Base-by-base conservation (phyloP, 169 alveolate genomes). In the Plasmodium coatneyi region DNA sequence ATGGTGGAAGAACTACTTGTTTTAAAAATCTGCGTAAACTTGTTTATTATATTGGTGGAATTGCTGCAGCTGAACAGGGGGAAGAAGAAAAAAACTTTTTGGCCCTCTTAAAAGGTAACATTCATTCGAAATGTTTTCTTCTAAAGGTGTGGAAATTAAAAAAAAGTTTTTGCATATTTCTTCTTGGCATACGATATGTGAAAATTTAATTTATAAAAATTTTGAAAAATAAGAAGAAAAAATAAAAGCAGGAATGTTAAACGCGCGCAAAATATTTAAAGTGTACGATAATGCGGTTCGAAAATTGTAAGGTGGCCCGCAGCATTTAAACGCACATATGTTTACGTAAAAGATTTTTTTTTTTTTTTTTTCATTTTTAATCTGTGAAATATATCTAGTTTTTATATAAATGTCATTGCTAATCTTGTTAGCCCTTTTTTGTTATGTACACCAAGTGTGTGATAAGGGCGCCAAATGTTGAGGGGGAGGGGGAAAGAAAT, bases 1-100 rank as follows among this genome's bases (percentile, higher is more conserved):
- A 87, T 79, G 22, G 49, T 84, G 41, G 60, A 84, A 46, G 34
- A n/a, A 39, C 32, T 66, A 9, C 74, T 34, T 14, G 49, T 83
- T 60, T 19, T 66, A 83, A 66, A 83, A 70, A 66, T 32, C 41
- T 66, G 49, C 41, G 83, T 82, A 19, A 22, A 80, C 9, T 43
- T 34, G 34, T 82, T 60, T 82, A 5, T 60, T 82, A 34, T 66
- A 32, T 25, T 22, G 76, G 22, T 60, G 43, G 71, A 56, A 82
- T 34, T 82, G 43, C 49, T 60, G 25, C 72, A 34, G 72, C 36
- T 80, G 19, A 74, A 74, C 36, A 74, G 36, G 56, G 56, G 56
- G 56, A 80, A 22, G 34, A 22, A 60, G 30, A 6, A 25, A 9
- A 66, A 66, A 66, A 19, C 30, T 66, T 66, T 66, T 19, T 22